Evolutionary conservation across 176 grass and related monocot genomes (phyloP).

Genomic region (Olyra latifolia): DNA sequence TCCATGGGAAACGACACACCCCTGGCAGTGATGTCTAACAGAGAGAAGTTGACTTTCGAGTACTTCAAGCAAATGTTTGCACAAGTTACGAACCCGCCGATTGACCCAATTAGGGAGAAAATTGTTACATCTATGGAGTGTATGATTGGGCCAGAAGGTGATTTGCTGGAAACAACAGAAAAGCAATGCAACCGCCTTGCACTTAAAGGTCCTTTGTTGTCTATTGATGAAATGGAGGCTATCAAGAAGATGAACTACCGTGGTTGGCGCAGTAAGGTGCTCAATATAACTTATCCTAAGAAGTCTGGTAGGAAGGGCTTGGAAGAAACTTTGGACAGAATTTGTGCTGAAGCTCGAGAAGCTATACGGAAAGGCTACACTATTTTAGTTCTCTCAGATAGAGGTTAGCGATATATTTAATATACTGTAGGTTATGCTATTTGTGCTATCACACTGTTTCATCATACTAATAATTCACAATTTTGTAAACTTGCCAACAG

Average conservation of each 20-base stretch:
- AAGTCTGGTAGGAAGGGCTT: conserved; percentile 71
- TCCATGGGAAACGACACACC: conserved; percentile 99
- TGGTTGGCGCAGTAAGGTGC: conserved; percentile 90
- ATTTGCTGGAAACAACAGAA: conserved; percentile 90
- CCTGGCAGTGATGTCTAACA: conserved; percentile 94
- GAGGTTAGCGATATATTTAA: conserved; percentile 60
- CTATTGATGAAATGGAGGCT: conserved; percentile 94
- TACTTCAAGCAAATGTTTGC: conserved; percentile 99
- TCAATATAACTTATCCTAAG: conserved; percentile 86
- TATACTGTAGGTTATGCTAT: not conserved
- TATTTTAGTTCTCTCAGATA: conserved; percentile 92
- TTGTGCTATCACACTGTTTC: not conserved
- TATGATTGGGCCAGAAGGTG: conserved; percentile 96
- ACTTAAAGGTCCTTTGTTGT: conserved; percentile 77
- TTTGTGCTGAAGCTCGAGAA: conserved; percentile 81
- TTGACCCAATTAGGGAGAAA: conserved; percentile 96
- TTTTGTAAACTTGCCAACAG: not conserved
- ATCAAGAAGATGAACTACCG: conserved; percentile 94
- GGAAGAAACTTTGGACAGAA: conserved; percentile 80
- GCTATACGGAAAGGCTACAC: conserved; percentile 82
- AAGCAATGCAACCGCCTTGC: conserved; percentile 85
- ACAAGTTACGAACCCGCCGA: conserved; percentile 97
- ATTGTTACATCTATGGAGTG: conserved; percentile 99
- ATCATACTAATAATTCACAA: not conserved
- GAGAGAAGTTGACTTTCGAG: conserved; percentile 92